phyloP scores from a whole-genome alignment of 2,329 filamentous ascomycete species.

The Apiospora aurea region DNA sequence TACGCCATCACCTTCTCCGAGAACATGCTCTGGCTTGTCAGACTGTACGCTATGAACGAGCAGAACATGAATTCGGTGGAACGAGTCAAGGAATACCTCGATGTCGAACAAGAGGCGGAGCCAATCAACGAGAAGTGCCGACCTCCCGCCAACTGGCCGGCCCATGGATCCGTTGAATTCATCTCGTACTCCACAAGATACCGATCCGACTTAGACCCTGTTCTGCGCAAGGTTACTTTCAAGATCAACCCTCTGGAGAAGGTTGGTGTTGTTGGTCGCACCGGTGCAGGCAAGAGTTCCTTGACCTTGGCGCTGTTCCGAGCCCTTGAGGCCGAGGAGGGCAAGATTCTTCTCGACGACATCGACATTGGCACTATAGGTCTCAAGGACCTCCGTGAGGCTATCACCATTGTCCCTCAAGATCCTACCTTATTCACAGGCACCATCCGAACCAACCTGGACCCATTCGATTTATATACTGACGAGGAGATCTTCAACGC shows the following conservation, averaged over 20 bases:
- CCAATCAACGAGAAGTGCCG: conserved; percentile 79
- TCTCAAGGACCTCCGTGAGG: conserved; percentile 89
- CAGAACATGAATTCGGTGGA: conserved; percentile 99
- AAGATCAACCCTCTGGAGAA: conserved; percentile 87
- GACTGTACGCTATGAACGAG: conserved; percentile 92
- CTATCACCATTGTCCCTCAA: conserved; percentile 97
- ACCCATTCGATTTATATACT: conserved; percentile 88
- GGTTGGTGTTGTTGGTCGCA: conserved; percentile 94
- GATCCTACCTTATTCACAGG: conserved; percentile 95
- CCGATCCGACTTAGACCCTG: conserved; percentile 83
- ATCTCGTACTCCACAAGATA: conserved; percentile 89
- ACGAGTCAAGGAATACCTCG: conserved; percentile 95
- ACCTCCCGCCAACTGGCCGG: conserved; percentile 84
- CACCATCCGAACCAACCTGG: conserved; percentile 89
- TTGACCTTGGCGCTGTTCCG: conserved; percentile 92
- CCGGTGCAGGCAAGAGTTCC: conserved; percentile 95
- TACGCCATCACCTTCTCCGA: conserved; percentile 98
- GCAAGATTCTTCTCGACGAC: conserved; percentile 88
- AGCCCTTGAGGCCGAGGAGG: conserved; percentile 87
- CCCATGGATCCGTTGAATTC: conserved; percentile 85
- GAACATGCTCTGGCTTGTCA: conserved; percentile 95
- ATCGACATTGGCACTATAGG: conserved; percentile 92
- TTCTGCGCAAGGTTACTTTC: conserved; percentile 84
- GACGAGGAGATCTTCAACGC: conserved; percentile 91
- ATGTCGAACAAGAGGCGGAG: conserved; percentile 91